Evolutionary conservation across 306 rosid species (phyloP), one percentile per base, ranked within the genome.

Genomic region (Casuarina glauca): DNA sequence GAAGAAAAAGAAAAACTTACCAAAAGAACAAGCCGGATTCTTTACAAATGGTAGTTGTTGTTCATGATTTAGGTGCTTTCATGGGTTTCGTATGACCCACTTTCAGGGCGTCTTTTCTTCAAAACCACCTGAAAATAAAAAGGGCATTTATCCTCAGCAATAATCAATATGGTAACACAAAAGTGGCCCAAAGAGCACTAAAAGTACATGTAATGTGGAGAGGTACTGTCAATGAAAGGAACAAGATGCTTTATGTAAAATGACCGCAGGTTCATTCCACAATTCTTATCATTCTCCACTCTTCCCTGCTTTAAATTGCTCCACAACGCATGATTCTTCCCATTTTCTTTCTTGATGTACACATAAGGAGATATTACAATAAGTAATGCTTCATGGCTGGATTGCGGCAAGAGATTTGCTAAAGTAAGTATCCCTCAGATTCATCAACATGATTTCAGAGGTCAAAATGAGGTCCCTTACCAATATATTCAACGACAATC

Each of bases 101-200:
- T 83, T 83, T 67, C 85, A 85, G 86, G 32, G 43, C 82, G 66
- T 62, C 81, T 83, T 82, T 79, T 83, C 79, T 78, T 81, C 80
- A 75, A 63, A 70, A 54, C 79, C 35, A 72, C 88, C 97, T 89
- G 79, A 66, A 85, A 44, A 26, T 35, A 61, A n/a, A 61, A n/a
- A 32, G 63, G 42, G 61, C 13, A 48, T 48, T 38, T 6, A 20
- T 71, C 16, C 78, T 45, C 73, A 76, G 20, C 49, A 54, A 39
- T 52, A 78, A 60, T 41, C 19, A 79, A 75, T 67, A 72, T 38
- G 20, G 17, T 63, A 79, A 48, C 52, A 67, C 41, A 52, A 71
- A 35, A 54, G 51, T 66, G 51, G 17, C 19, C 11, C 54, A 52
- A 4, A 15, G 45, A 46, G 51, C 62, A 70, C 35, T 52, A 32